Percentiles rank a stretch among this genome's conserved stretches.
phyloP scores from a whole-genome alignment of 2,329 filamentous ascomycete species.

The Pseudogymnoascus sp. region DNA sequence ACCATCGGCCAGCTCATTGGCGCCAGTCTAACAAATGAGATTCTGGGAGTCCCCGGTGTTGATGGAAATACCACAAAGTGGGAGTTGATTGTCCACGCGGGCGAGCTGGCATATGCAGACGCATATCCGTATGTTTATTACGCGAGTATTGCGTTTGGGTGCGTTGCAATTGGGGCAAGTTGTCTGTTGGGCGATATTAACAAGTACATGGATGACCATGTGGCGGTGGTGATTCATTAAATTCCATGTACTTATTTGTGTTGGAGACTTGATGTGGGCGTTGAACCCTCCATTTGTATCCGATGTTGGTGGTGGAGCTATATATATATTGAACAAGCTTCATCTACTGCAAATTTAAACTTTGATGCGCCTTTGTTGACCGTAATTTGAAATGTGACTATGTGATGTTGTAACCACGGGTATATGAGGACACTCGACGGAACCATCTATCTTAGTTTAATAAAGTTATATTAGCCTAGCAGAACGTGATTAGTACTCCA shows the following conservation, averaged over 20 bases:
- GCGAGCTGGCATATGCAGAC: slow-evolving; percentile 44
- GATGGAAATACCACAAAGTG: slow-evolving; percentile 41
- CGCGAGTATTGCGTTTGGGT: slow-evolving; percentile 54
- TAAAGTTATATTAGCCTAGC: background rate
- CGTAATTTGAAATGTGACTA: too few species aligned
- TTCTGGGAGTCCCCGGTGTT: slow-evolving; percentile 44
- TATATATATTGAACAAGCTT: background rate
- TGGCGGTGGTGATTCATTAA: slow-evolving; percentile 38
- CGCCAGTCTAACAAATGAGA: slow-evolving; percentile 20
- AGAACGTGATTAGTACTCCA: background rate
- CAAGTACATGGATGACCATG: slow-evolving; percentile 49
- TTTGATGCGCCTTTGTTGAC: too few species aligned
- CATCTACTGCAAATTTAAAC: background rate
- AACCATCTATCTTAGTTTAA: background rate
- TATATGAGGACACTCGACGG: too few species aligned
- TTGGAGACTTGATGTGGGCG: background rate
- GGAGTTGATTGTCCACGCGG: slow-evolving; percentile 44
- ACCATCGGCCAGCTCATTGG: slow-evolving; percentile 28
- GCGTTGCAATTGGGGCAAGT: slow-evolving; percentile 45
- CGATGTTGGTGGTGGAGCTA: background rate
- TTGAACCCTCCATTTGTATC: background rate
- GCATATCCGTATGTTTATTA: slow-evolving; percentile 56
- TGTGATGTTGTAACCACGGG: too few species aligned
- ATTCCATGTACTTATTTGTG: background rate
- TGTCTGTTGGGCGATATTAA: slow-evolving; percentile 51